Conservation (phyloP, 2,329 filamentous ascomycete genomes). For the Ophiostoma quercus region DNA sequence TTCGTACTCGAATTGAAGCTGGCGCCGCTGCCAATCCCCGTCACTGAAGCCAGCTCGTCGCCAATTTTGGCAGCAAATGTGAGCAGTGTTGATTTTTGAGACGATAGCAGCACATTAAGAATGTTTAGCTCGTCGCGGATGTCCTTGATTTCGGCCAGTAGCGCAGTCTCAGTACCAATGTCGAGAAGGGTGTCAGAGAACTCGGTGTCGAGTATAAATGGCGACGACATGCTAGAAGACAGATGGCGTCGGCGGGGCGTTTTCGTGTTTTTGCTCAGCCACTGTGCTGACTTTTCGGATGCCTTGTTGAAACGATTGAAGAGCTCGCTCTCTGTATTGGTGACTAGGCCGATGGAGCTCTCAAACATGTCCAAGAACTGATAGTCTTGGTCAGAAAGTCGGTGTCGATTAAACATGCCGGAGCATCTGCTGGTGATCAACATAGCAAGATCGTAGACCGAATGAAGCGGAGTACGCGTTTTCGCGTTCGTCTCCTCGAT, state of each 20-base stretch:
- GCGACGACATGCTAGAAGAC: slow-evolving; percentile 14
- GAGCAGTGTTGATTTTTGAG: slow-evolving; percentile 24
- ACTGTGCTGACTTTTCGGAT: slow-evolving; percentile 51
- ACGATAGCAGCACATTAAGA: slow-evolving; percentile 41
- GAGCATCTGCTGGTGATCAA: slow-evolving; percentile 57
- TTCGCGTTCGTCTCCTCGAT: slow-evolving; percentile 63
- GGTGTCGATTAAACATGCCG: slow-evolving; percentile 56
- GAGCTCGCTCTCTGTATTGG: slow-evolving; percentile 51
- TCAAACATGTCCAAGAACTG: slow-evolving; percentile 66
- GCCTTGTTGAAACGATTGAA: slow-evolving; percentile 57
- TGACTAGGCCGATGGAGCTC: slow-evolving; percentile 52
- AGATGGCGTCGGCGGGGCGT: slow-evolving; percentile 4
- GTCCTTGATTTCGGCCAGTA: slow-evolving; percentile 61
- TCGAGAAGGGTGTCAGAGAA: slow-evolving; percentile 54
- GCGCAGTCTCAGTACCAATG: slow-evolving; percentile 55
- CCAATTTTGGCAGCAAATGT: slow-evolving; percentile 44
- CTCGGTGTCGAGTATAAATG: slow-evolving; percentile 26
- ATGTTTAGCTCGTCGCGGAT: slow-evolving; percentile 64
- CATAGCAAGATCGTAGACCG: slow-evolving; percentile 58
- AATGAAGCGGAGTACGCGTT: slow-evolving; percentile 53
- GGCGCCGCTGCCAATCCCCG: slow-evolving; percentile 18
- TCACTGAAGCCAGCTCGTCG: slow-evolving; percentile 28
- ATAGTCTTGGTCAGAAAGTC: slow-evolving; percentile 53
- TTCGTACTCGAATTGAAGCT: background rate
- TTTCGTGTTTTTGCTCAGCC: slow-evolving; percentile 43